These are phyloP conservation scores for Backusella macrospora DNA, from an alignment of 192 early-diverging fungal genomes.

Conservation along the genomic window DNA sequence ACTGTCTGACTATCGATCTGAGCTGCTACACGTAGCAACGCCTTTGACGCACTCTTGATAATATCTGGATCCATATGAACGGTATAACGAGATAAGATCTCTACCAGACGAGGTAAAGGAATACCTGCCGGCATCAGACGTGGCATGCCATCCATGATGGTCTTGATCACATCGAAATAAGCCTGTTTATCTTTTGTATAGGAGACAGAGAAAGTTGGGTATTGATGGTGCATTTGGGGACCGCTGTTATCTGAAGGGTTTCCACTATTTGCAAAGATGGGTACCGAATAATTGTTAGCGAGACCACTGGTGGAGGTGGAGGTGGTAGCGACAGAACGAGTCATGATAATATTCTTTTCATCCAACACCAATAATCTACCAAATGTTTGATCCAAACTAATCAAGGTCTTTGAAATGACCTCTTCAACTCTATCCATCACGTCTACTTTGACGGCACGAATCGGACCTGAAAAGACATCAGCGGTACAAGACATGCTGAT, in stretches of 20 bases:
- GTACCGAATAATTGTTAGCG: conserved; percentile 32
- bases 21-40: conserved; percentile 66
- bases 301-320: conserved; percentile 14
- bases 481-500: conserved; percentile 38
- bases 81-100: conserved; percentile 79
- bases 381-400: conserved; percentile 62
- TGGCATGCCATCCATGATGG: conserved; percentile 74
- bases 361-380: conserved; percentile 52
- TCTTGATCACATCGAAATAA: conserved; percentile 69
- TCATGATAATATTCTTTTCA: conserved; percentile 47
- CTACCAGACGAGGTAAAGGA: conserved; percentile 64
- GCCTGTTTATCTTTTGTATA: conserved; percentile 61
- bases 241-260: conserved; percentile 20
- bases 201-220: conserved; percentile 51
- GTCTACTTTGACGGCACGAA: conserved; percentile 65
- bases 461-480: conserved; percentile 35
- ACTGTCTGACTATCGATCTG: conserved; percentile 58
- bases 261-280: conserved; percentile 24
- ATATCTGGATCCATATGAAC: conserved; percentile 88
- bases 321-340: neutral
- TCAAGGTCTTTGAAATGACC: conserved; percentile 58
- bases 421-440: conserved; percentile 70
- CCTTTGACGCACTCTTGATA: conserved; percentile 62
- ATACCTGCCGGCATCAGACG: conserved; percentile 69
- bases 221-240: conserved; percentile 48